Evolutionary conservation across 805 yeast species (phyloP).

Genomic region (Metschnikowia noctiluminum): DNA sequence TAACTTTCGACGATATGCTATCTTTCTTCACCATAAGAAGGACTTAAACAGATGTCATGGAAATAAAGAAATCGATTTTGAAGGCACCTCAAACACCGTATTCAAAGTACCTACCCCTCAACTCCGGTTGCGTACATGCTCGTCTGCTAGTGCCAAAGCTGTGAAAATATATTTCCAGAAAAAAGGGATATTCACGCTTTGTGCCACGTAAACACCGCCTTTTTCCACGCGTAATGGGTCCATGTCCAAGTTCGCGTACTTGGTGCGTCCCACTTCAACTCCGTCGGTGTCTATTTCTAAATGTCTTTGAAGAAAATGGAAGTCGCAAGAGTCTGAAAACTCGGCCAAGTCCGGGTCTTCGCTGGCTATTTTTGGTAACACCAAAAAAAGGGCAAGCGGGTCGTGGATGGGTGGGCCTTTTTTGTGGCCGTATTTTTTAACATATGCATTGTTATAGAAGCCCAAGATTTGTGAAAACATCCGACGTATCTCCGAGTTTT

Average conservation of each 20-base stretch:
- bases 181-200: constrained; percentile 9
- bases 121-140: constrained; percentile 1
- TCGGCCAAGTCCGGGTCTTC: constrained; percentile 7
- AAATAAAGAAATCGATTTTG: no score
- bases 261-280: constrained; percentile 29
- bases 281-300: constrained; percentile 28
- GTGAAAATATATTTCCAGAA: constrained; percentile 15
- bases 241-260: constrained; percentile 9
- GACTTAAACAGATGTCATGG: not conserved
- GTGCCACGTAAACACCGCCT: constrained; percentile 15
- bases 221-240: constrained; percentile 16
- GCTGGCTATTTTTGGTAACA: constrained; percentile 14
- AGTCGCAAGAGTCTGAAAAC: constrained; percentile 20
- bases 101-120: not conserved
- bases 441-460: constrained; percentile 13
- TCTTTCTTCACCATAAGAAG: no score
- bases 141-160: constrained; percentile 16
- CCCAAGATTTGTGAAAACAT: constrained; percentile 11
- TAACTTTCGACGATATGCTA: no score
- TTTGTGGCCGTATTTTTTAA: constrained; percentile 4
- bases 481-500: constrained; percentile 8
- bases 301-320: constrained; percentile 24
- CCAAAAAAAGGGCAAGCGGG: constrained; percentile 16
- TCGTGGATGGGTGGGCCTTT: constrained; percentile 20
- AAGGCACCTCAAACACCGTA: not conserved